These are phyloP conservation scores for Rhizophora mangle DNA, from an alignment of 345 rosid genomes.

Conservation along the genomic window DNA sequence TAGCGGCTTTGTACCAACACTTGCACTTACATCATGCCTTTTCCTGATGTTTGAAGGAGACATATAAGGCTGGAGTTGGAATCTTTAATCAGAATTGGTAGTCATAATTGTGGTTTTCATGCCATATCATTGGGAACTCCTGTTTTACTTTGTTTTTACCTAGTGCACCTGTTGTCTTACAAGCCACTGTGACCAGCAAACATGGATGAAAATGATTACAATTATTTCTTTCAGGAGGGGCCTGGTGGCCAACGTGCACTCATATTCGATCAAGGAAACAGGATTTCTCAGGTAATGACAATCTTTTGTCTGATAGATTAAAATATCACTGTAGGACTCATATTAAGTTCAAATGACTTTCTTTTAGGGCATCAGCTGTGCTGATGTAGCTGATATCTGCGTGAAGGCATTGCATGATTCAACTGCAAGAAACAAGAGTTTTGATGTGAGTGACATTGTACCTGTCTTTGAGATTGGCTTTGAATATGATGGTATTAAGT, in stretches of 20 bases:
- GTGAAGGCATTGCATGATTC: conserved; percentile 91
- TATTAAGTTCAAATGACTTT: neutral
- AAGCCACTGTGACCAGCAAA: neutral
- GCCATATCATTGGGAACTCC: no score
- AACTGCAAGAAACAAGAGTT: conserved; percentile 93
- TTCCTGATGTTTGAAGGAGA: neutral
- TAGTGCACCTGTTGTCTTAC: no score
- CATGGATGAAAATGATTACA: neutral
- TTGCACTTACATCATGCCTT: no score
- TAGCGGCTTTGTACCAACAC: no score
- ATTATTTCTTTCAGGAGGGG: conserved; percentile 63
- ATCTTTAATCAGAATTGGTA: neutral
- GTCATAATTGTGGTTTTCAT: neutral
- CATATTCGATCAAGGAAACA: conserved; percentile 91
- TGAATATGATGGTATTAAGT: neutral
- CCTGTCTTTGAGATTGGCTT: neutral
- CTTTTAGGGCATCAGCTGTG: conserved; percentile 79
- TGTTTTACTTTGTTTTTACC: no score
- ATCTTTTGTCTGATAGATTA: neutral
- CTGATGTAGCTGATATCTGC: conserved; percentile 89
- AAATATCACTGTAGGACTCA: neutral
- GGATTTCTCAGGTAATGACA: conserved; percentile 74
- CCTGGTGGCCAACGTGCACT: conserved; percentile 98
- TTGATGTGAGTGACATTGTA: conserved; percentile 55
- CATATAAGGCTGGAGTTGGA: neutral